Base-by-base conservation (phyloP, 371 early-diverging fungal genomes). In the Mucor indicus region DNA sequence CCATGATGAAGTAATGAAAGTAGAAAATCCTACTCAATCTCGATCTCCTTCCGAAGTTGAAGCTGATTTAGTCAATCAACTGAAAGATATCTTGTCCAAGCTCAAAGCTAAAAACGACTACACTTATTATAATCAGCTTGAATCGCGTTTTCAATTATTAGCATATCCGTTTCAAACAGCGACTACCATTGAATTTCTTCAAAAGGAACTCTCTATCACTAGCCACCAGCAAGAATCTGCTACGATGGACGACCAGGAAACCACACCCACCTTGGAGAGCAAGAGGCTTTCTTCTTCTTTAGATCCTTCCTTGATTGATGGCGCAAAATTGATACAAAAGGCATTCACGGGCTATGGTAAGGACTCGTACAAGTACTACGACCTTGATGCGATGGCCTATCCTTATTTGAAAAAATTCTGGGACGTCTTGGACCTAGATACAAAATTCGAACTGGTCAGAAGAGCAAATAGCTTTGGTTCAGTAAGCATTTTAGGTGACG, bases 141-240 rank as follows among this genome's bases (percentile, higher is more conserved):
- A 46, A 4, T 53, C 67, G n/a, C 66, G 75, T 1, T 71, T 58
- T 42, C 38, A 69, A 16, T 33, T 75, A 4, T 47, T 75, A 31
- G 40, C 49, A 15, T 75, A 64, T 25, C 59, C 65, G 1, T 38
- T 75, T 21, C 44, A 69, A 21, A 46, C 57, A 0, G 19, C 37
- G 4, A 33, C 36, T 0, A 53, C 69, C 0, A 39, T 45, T 2
- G 44, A 64, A 7, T 71, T 50, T 36, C 53, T 75, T 37, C 53
- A 53, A 6, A 50, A 54, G 5, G 35, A 38, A 2, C 39, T 69
- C 5, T n/a, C n/a, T n/a, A n/a, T n/a, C n/a, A n/a, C n/a, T n/a
- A n/a, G n/a, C n/a, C n/a, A n/a, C n/a, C n/a, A n/a, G n/a, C n/a
- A n/a, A 17, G 17, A 39, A 2, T 30, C 67, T 3, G 50, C 58